phyloP scores from a whole-genome alignment of 2,329 filamentous ascomycete genomes.

The Aspergillus versicolor region DNA sequence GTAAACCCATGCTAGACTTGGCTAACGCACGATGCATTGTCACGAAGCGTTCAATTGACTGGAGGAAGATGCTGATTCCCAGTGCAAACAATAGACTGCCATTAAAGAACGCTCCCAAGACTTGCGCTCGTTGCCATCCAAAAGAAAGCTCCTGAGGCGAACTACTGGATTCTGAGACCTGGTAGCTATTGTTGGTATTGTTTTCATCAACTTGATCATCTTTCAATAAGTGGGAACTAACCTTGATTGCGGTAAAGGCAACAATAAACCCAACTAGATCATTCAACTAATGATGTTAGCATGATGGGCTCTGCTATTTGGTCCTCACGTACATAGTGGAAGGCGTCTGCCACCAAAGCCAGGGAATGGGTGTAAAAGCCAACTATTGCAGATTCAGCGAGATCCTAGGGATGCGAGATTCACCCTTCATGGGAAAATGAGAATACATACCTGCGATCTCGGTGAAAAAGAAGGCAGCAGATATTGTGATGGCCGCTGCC shows the following conservation, averaged over 20 bases:
- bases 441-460: conserved; percentile 30
- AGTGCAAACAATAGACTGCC: conserved; percentile 71
- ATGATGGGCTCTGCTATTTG: neutral
- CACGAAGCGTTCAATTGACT: conserved; percentile 65
- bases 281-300: conserved; percentile 55
- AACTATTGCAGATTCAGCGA: conserved; percentile 41
- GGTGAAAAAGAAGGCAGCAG: conserved; percentile 31
- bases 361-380: conserved; percentile 71
- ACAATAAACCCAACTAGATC: conserved; percentile 70
- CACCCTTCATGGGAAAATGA: neutral
- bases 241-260: conserved; percentile 63
- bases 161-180: conserved; percentile 58
- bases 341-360: conserved; percentile 73
- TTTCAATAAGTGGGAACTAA: conserved; percentile 34
- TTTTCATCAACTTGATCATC: neutral
- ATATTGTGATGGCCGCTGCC: conserved; percentile 30
- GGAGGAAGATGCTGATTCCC: conserved; percentile 69
- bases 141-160: conserved; percentile 64
- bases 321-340: conserved; percentile 63
- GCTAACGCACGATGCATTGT: conserved; percentile 26
- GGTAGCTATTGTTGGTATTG: neutral
- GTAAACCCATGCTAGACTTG: neutral
- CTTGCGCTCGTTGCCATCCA: conserved; percentile 73
- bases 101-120: conserved; percentile 79
- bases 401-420: neutral